These are phyloP conservation scores for Lecanicillium sp. DNA, from an alignment of 2,329 filamentous ascomycete genomes.

Conservation along the genomic window DNA sequence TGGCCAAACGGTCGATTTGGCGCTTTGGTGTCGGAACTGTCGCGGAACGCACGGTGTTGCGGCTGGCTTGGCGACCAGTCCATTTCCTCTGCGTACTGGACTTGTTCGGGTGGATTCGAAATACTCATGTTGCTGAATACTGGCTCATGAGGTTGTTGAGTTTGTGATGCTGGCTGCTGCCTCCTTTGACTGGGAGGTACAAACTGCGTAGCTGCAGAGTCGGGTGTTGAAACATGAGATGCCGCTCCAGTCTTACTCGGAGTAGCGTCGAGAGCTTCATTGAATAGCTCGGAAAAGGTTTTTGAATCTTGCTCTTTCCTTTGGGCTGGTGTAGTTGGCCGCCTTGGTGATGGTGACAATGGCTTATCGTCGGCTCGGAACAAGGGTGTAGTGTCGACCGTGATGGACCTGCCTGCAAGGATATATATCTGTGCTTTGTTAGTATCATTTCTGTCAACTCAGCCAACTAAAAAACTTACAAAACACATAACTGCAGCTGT, in stretches of 20 bases:
- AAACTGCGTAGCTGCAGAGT: conserved; percentile 4
- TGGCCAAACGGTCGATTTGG: conserved; percentile 34
- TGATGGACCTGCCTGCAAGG: conserved; percentile 36
- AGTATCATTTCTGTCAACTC: background rate
- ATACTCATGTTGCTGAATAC: conserved; percentile 10
- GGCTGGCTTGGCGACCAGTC: conserved; percentile 61
- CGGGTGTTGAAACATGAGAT: conserved; percentile 1
- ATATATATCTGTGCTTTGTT: conserved; percentile 31
- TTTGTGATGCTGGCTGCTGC: conserved; percentile 13
- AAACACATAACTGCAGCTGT: conserved; percentile 44
- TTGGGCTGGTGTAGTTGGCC: conserved; percentile 15
- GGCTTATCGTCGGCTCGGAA: conserved; percentile 27
- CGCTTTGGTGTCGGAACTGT: conserved; percentile 29
- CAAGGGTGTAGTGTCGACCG: conserved; percentile 48
- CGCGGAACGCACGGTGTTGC: conserved; percentile 47
- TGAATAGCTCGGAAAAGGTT: conserved; percentile 33
- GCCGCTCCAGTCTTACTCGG: conserved; percentile 7
- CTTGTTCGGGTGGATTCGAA: conserved; percentile 12
- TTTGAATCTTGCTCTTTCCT: conserved; percentile 24
- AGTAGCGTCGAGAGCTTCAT: conserved; percentile 22
- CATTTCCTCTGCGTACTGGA: conserved; percentile 52
- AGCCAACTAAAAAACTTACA: conserved; percentile 30
- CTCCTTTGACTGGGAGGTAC: conserved; percentile 6
- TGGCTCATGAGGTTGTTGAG: conserved; percentile 9
- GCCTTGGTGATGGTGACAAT: conserved; percentile 18